Base-by-base conservation (phyloP, 768 basidiomycete genomes). In the Auriscalpium vulgare region DNA sequence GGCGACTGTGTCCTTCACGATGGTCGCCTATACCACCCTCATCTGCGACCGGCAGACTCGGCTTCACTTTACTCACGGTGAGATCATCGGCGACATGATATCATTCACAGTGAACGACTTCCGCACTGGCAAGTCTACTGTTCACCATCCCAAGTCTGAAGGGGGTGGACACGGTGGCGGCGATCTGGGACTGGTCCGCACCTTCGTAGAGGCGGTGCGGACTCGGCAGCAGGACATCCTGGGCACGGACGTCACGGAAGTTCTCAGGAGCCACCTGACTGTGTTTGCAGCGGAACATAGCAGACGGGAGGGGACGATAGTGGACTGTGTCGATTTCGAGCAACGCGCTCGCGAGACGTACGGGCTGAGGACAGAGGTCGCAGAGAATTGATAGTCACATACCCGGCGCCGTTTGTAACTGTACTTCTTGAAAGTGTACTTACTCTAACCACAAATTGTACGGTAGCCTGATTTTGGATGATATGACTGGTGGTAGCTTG, bases 251-350 rank as follows among this genome's bases (percentile, higher is more conserved):
- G 74, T 88, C 0, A 72, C 73, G 8, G 88, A 91, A 52, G 79
- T 91, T 16, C 69, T 93, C 56, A 82, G 78, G 66, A 88, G 84
- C 60, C 91, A 93, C 69, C 66, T 95, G 63, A 84, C 87, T 1
- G 89, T 92, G 37, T 94, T 95, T 72, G 92, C 92, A 55, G 90
- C 90, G 40, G 91, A 94, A 74, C 74, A 79, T 57, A 88, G 88
- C 61, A 74, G 91, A 59, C 76, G 68, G 55, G 79, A 88, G 59
- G 88, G 85, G 13, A 75, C 64, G 10, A 82, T 92, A 10, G 78
- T 94, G 1, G 79, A 90, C 66, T 88, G 82, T 63, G 74, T 65
- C 16, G 76, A 81, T 63, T 91, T 87, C 65, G 88, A 87, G 71
- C 71, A 68, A 57, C 65, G 68, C 38, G 73, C 74, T n/a, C 74